These are phyloP conservation scores for Aureobasidium sp. DNA, from an alignment of 2,329 filamentous ascomycete genomes.

Conservation along the genomic window DNA sequence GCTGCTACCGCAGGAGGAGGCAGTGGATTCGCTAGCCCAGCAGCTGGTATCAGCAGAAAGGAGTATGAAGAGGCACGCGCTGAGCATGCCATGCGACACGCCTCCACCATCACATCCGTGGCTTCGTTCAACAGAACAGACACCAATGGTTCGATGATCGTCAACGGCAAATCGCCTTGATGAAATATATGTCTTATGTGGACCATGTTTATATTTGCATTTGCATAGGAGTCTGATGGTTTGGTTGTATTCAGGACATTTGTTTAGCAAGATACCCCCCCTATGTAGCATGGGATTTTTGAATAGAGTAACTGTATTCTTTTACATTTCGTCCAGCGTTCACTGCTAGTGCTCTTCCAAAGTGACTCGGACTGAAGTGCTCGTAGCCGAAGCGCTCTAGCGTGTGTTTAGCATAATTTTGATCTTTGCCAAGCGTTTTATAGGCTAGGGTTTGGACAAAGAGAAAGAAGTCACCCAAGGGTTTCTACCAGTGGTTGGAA, in stretches of 20 bases:
- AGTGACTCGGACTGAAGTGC: not conserved
- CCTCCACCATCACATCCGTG: not conserved
- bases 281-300: not conserved
- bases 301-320: not conserved
- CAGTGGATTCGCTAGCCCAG: constrained; percentile 38
- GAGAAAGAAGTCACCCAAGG: not conserved
- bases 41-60: not conserved
- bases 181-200: not conserved
- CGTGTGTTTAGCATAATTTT: not conserved
- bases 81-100: not conserved
- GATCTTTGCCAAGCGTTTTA: not conserved
- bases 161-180: constrained; percentile 11
- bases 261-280: constrained; percentile 2
- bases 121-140: constrained; percentile 1
- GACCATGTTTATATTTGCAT: not conserved
- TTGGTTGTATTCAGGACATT: not conserved
- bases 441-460: not conserved
- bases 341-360: not conserved
- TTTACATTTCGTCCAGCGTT: not conserved
- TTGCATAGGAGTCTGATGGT: not conserved
- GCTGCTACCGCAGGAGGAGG: constrained; percentile 41
- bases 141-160: constrained; percentile 13
- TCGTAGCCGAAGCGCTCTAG: not conserved
- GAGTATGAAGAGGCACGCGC: constrained; percentile 1
- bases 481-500: not conserved